Conservation (phyloP, 2,329 filamentous ascomycete species). For the Claviceps paspali region DNA sequence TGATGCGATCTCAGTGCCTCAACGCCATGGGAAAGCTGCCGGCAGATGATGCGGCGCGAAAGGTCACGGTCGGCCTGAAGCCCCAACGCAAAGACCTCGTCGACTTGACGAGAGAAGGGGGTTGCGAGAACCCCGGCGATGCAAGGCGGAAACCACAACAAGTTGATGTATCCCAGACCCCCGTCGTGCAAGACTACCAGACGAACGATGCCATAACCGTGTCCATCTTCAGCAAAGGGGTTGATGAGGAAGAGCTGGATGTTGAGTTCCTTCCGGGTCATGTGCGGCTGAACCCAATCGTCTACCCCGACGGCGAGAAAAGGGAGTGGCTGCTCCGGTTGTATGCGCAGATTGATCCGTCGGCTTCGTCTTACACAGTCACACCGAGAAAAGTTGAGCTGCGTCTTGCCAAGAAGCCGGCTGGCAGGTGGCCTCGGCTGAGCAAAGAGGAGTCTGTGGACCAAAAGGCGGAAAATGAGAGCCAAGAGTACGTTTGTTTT, state of each 20-base stretch:
- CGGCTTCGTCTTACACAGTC: constrained; percentile 45
- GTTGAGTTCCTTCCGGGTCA: constrained; percentile 18
- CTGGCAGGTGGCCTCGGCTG: constrained; percentile 50
- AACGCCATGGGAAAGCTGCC: constrained; percentile 27
- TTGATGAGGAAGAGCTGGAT: constrained; percentile 24
- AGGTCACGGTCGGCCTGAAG: constrained; percentile 22
- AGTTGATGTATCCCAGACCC: constrained; percentile 1
- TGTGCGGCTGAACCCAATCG: constrained; percentile 15
- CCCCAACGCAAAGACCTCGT: constrained; percentile 18
- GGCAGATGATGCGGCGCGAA: constrained; percentile 28
- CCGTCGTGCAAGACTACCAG: constrained; percentile 22
- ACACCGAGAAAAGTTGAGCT: constrained; percentile 72
- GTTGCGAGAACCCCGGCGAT: background rate
- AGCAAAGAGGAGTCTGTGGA: constrained; percentile 6
- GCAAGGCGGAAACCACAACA: background rate
- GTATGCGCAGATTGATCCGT: constrained; percentile 47
- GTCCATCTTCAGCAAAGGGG: constrained; percentile 27
- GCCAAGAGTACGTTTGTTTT: background rate
- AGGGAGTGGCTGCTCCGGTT: constrained; percentile 50
- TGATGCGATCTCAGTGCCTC: constrained; percentile 33
- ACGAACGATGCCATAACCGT: constrained; percentile 19
- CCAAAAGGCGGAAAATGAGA: background rate
- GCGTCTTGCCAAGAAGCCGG: constrained; percentile 48
- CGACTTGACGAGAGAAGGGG: constrained; percentile 5
- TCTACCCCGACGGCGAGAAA: constrained; percentile 34